Conservation (phyloP, 2,329 filamentous ascomycete genomes). For the Aciculosporium take region DNA sequence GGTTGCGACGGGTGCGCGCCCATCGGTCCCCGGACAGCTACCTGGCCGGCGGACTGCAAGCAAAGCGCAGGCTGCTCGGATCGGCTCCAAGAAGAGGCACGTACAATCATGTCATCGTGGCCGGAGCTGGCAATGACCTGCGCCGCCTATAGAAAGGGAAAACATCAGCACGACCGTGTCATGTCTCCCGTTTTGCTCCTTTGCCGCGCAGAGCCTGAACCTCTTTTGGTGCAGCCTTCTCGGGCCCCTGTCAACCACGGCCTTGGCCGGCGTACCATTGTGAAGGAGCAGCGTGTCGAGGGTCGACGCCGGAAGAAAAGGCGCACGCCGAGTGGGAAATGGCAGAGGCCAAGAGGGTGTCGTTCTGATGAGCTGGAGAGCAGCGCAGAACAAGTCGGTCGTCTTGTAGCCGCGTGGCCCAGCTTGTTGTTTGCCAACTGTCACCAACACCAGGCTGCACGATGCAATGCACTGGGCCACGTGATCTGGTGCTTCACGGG, state of each 20-base stretch:
- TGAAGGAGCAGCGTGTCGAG: not conserved
- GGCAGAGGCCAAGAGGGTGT: not conserved
- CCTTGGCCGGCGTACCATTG: conserved; percentile 3
- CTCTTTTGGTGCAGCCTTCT: not conserved
- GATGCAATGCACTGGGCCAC: not conserved
- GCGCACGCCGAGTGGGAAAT: not conserved
- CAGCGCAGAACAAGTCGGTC: not conserved
- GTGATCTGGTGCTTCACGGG: too few species aligned
- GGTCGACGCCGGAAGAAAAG: not conserved
- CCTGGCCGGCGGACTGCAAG: too few species aligned
- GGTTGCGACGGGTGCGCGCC: too few species aligned
- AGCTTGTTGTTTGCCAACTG: conserved; percentile 2
- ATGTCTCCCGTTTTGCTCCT: not conserved
- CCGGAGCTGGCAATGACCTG: conserved; percentile 32
- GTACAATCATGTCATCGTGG: conserved; percentile 99
- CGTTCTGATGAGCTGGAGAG: conserved; percentile 1
- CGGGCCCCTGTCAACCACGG: not conserved
- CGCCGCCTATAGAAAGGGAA: conserved; percentile 19
- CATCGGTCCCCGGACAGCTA: too few species aligned
- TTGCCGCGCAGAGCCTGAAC: not conserved
- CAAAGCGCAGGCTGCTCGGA: too few species aligned
- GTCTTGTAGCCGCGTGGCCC: not conserved
- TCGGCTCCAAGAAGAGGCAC: conserved; percentile 23
- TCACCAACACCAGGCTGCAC: not conserved
- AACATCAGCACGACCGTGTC: conserved; percentile 8